phyloP scores from a whole-genome alignment of 768 basidiomycete genomes.

The Albatrellus ellisii region DNA sequence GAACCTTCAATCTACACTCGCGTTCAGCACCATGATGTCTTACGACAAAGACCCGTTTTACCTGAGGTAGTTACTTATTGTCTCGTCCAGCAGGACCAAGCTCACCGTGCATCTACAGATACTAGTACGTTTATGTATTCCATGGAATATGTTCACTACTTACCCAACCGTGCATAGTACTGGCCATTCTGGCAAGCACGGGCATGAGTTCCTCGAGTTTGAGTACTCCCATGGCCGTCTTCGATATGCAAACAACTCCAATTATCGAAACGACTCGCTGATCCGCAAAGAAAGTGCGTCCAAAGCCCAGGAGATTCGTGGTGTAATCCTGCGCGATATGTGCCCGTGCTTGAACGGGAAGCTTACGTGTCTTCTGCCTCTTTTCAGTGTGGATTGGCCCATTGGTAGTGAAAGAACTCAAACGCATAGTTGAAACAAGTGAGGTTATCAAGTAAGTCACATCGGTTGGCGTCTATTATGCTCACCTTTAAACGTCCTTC shows the following conservation, averaged over 20 bases:
- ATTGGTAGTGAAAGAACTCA: constrained; percentile 86
- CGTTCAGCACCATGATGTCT: constrained; percentile 6
- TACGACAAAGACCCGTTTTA: constrained; percentile 15
- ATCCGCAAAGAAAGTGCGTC: constrained; percentile 96
- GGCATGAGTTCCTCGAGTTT: constrained; percentile 96
- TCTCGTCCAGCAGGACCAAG: background rate
- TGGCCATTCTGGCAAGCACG: constrained; percentile 97
- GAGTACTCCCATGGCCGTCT: constrained; percentile 95
- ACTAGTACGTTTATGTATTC: constrained; percentile 30
- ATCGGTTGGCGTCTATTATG: background rate
- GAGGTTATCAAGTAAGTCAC: constrained; percentile 81
- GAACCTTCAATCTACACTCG: too few relatives aligned
- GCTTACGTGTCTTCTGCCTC: too few relatives aligned
- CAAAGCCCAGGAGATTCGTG: background rate
- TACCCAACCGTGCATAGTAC: constrained; percentile 55
- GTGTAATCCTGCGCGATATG: background rate
- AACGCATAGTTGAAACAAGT: constrained; percentile 83
- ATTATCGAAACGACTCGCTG: constrained; percentile 94
- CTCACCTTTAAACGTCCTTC: background rate
- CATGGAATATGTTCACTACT: constrained; percentile 17
- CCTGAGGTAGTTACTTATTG: constrained; percentile 6
- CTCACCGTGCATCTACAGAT: constrained; percentile 22
- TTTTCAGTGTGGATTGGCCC: constrained; percentile 97
- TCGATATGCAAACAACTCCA: constrained; percentile 98
- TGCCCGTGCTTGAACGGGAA: too few relatives aligned